A percentile compares a stretch with the other conserved stretches of the same genome.
These are phyloP conservation scores for Hyaloscypha hepaticicola DNA, from an alignment of 495 filamentous ascomycete genomes.

Conservation along the genomic window DNA sequence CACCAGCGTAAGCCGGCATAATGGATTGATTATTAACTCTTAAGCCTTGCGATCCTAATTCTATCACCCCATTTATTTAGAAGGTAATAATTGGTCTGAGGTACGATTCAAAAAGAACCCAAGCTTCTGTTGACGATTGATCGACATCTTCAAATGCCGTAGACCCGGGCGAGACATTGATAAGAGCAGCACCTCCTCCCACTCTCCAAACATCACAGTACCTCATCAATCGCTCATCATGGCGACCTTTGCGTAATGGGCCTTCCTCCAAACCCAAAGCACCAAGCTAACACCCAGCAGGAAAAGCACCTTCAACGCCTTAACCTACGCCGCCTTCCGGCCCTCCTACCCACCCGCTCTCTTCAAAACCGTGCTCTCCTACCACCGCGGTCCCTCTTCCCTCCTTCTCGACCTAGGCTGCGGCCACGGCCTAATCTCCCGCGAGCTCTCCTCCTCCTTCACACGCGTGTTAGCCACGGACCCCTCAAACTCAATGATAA, in stretches of 20 bases:
- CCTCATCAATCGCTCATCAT: constrained; percentile 28
- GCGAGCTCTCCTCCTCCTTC: constrained; percentile 52
- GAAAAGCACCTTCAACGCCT: constrained; percentile 51
- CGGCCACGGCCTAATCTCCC: constrained; percentile 58
- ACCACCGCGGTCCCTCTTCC: constrained; percentile 43
- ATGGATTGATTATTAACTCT: not conserved
- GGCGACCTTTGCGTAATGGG: constrained; percentile 49
- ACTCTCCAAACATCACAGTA: not conserved
- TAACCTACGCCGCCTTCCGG: constrained; percentile 60
- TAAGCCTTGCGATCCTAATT: not conserved
- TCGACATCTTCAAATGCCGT: not conserved
- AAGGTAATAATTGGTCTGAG: not conserved
- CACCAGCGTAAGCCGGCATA: not conserved
- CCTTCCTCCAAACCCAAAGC: constrained; percentile 14
- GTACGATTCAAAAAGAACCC: not conserved
- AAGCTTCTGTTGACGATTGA: not conserved
- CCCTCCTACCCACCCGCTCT: constrained; percentile 59
- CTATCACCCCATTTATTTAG: too few species aligned
- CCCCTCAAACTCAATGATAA: constrained; percentile 58
- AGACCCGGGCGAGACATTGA: not conserved
- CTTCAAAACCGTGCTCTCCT: constrained; percentile 54
- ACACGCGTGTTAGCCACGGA: constrained; percentile 51
- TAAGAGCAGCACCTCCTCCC: not conserved
- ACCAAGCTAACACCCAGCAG: constrained; percentile 30
- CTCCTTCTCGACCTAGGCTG: constrained; percentile 60